A percentile compares a stretch with the other conserved stretches of the same genome.
Evolutionary conservation across 805 yeast genomes (phyloP).

Genomic region (Priceomyces haplophilus): DNA sequence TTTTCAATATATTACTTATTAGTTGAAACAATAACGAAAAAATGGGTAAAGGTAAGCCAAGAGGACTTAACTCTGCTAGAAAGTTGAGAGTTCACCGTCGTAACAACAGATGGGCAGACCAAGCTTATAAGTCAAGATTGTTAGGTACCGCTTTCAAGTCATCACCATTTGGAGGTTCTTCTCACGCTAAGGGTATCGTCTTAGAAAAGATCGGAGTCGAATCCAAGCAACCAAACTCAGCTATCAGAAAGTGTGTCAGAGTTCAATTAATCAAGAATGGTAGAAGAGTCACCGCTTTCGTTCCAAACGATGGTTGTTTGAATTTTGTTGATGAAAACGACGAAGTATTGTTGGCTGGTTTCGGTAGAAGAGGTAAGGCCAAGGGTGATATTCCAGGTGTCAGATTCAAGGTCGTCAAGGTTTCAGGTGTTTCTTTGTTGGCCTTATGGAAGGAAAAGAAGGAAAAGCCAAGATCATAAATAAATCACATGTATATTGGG

Average conservation of each 20-base stretch:
- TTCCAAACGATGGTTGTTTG: constrained; percentile 99
- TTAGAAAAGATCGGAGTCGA: constrained; percentile 99
- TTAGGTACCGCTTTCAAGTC: constrained; percentile 99
- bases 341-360: constrained; percentile 99
- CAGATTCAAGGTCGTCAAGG: constrained; percentile 99
- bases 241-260: constrained; percentile 99
- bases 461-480: constrained; percentile 99
- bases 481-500: constrained; percentile 22
- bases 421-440: constrained; percentile 98
- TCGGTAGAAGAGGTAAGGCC: constrained; percentile 99
- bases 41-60: constrained; percentile 99
- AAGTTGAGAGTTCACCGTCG: constrained; percentile 99
- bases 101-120: constrained; percentile 99
- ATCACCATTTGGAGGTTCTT: constrained; percentile 99
- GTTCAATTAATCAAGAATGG: constrained; percentile 99
- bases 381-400: constrained; percentile 99
- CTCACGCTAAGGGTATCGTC: constrained; percentile 99
- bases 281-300: constrained; percentile 99
- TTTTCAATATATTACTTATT: not conserved
- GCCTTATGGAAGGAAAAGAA: constrained; percentile 99
- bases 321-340: constrained; percentile 99
- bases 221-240: constrained; percentile 99
- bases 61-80: constrained; percentile 99
- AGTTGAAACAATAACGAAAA: constrained; percentile 3
- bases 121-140: constrained; percentile 96